Conservation (phyloP, 306 rosid species). For the Medicago arabica region DNA sequence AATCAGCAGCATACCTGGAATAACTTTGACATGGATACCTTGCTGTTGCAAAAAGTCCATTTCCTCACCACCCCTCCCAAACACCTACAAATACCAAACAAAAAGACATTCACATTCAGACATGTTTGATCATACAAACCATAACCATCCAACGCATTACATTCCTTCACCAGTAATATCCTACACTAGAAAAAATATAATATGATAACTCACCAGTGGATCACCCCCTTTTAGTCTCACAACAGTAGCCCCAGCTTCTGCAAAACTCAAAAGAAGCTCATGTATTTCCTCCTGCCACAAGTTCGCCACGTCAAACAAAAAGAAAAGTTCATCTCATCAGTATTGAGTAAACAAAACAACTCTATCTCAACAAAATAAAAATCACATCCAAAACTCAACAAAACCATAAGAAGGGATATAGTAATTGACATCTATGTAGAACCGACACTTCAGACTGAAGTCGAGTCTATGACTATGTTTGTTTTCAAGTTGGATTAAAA, state of each 20-base stretch:
- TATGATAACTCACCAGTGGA: constrained; percentile 73
- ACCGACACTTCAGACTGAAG: not conserved
- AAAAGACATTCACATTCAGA: constrained; percentile 1
- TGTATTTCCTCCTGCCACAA: constrained; percentile 89
- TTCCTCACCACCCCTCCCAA: constrained; percentile 99
- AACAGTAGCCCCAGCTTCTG: constrained; percentile 95
- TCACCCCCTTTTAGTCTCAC: constrained; percentile 99
- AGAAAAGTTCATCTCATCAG: not conserved
- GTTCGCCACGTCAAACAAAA: constrained; percentile 7
- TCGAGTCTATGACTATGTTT: no score
- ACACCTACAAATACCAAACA: constrained; percentile 64
- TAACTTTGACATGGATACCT: constrained; percentile 89
- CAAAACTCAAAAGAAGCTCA: constrained; percentile 90
- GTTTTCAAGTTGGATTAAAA: no score
- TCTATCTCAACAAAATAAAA: constrained; percentile 19
- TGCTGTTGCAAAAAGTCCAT: constrained; percentile 95
- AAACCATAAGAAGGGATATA: not conserved
- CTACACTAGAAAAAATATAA: constrained; percentile 14
- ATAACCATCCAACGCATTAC: constrained; percentile 7
- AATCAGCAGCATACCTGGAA: constrained; percentile 73
- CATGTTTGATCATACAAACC: constrained; percentile 12
- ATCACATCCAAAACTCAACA: not conserved
- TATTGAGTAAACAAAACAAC: constrained; percentile 7
- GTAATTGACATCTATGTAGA: not conserved
- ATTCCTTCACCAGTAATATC: constrained; percentile 3